Evolutionary conservation across 495 filamentous ascomycete genomes (phyloP), one percentile per base, ranked within the genome.

Genomic region (Xylaria flabelliformis): DNA sequence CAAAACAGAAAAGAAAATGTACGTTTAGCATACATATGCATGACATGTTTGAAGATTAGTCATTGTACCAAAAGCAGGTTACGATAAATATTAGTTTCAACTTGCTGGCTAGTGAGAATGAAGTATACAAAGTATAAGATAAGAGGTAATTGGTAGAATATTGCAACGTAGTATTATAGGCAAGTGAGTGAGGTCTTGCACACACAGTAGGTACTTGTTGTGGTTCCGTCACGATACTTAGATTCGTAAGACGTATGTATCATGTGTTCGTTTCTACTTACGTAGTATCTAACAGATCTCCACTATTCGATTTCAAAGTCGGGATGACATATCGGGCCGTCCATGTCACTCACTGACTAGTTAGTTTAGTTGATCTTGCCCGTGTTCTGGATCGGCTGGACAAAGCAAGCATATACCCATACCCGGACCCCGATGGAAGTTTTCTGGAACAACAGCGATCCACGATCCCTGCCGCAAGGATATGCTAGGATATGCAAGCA

Each of bases 401-500:
- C 39, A 29, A 64, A 42, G 66, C 51, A 58, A 21, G n/a, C 51
- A 8, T 32, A 53, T 6, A 58, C 3, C 12, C 55, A 68, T 13
- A 41, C 34, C 34, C 17, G 50, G 34, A 44, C 65, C 65, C 56
- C 32, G 55, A 70, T 70, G 44, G 67, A 70, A 70, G 55, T 62
- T 70, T 70, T 70, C 67, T 50, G 56, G 67, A 61, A 70, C 67
- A 63, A 10, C 44, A 59, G 41, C 50, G 67, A 70, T 64, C 58
- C 17, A 32, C 46, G 15, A 70, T 64, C 58, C 56, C 68, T 51
- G 58, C 67, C 41, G 65, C 41, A 50, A 62, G 48, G 66, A 48
- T 59, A 32, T 55, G 65, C 26, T 29, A 61, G 46, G 66, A 46
- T 59, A 34, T 55, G 65, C 29, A 29, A 21, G 46, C 29, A 17